Base-by-base conservation (phyloP, 208 protist species). In the Wallacemonas sp. region DNA sequence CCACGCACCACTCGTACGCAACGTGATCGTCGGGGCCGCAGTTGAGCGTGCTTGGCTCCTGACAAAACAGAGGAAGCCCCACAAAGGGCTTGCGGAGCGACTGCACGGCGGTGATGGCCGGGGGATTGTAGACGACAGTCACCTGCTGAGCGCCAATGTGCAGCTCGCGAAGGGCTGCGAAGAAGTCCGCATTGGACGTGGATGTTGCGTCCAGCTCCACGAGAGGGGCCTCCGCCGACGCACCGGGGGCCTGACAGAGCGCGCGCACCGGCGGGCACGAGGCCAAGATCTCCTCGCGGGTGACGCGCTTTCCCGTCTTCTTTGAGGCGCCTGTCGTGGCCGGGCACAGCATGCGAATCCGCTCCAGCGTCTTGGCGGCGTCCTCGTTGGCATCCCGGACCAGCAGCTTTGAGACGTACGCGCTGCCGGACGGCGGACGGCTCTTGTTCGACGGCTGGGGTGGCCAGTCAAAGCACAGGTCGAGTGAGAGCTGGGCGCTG, bases 311-410 rank as follows among this genome's bases (percentile, higher is more conserved):
- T 5, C 64, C 65, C 14, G 3, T 67, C 50, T 67, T 74, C 61
- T 74, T 76, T 41, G 22, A 26, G 55, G 39, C 70, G 48, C 12
- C 65, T 39, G 29, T 57, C 41, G 45, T 18, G 54, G 59, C 4
- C 76, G 79, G 4, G 74, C 66, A 84, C 28, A 96, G 81, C 65
- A 96, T 72, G 10, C 81, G 83, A 39, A 96, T 84, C 32, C 91
- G 91, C 26, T 90, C 84, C 31, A 96, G 67, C 41, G 86, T 89
- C 67, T 86, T 86, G 1, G 52, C 42, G 0, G 87, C 91, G 8
- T 61, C 26, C 61, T 89, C 86, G 18, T 70, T 66, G 20, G 73
- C 76, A n/a, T 84, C 78, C n/a, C 91, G 82, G 18, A 72, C 77
- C 86, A 96, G 89, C 33, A 79, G 89, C 65, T 96, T 96, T 22